Evolutionary conservation across 73 alveolate species (phyloP).

Genomic region (Symbiodinium pilosum): DNA sequence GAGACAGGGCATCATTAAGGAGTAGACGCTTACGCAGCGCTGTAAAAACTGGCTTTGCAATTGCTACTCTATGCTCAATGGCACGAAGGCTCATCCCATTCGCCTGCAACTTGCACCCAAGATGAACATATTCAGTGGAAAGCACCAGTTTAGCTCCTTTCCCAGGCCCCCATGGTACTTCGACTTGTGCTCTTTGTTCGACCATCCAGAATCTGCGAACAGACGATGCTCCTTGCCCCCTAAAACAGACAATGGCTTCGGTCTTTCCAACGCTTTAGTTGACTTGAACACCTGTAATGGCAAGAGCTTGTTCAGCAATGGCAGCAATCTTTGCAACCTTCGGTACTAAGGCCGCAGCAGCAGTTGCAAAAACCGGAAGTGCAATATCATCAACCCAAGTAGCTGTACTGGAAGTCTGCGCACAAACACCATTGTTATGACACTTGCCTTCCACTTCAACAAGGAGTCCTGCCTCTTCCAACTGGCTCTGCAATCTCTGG

Average conservation of each 20-base stretch:
- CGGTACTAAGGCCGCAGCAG: not conserved
- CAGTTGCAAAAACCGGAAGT: not conserved
- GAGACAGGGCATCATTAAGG: too few relatives aligned
- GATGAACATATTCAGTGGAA: not conserved
- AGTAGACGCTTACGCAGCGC: too few relatives aligned
- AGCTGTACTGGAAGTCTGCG: not conserved
- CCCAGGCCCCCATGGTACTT: not conserved
- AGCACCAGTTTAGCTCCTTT: not conserved
- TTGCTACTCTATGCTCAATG: not conserved
- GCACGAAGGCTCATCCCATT: not conserved
- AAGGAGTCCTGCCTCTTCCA: not conserved
- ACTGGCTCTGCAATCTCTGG: not conserved
- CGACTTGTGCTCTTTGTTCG: not conserved
- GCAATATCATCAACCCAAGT: not conserved
- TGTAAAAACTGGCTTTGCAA: too few relatives aligned
- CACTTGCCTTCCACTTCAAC: too few relatives aligned
- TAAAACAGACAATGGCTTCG: not conserved
- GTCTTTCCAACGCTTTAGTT: not conserved
- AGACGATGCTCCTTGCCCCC: not conserved
- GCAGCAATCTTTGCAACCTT: not conserved
- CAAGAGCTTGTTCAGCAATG: not conserved
- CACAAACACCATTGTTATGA: too few relatives aligned
- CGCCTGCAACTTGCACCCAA: not conserved
- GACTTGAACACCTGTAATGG: not conserved
- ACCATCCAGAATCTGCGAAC: not conserved